A percentile compares a stretch with the other conserved stretches of the same genome.
These are phyloP conservation scores for Penicillium tannophilum DNA, from an alignment of 495 filamentous ascomycete genomes.

Conservation along the genomic window DNA sequence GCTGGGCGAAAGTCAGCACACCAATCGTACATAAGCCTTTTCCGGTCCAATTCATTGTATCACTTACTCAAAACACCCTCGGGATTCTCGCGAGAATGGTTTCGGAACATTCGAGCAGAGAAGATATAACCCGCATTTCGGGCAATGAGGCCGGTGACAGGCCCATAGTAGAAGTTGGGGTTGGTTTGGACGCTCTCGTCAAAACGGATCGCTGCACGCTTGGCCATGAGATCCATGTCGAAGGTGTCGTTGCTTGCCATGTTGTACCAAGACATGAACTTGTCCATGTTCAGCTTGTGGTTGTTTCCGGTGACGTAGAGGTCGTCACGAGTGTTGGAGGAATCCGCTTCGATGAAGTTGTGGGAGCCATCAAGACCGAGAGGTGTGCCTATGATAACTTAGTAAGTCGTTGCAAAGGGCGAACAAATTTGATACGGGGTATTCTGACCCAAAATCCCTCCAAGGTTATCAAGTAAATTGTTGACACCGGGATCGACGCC, in stretches of 20 bases:
- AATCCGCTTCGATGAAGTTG: slow-evolving; percentile 59
- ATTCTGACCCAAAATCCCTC: slow-evolving; percentile 29
- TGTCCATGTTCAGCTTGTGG: slow-evolving; percentile 42
- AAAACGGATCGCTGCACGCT: slow-evolving; percentile 41
- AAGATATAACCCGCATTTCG: slow-evolving; percentile 52
- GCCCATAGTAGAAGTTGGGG: slow-evolving; percentile 56
- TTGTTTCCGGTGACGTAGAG: slow-evolving; percentile 50
- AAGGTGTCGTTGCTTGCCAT: slow-evolving; percentile 40
- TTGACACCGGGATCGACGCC: slow-evolving; percentile 32
- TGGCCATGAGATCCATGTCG: slow-evolving; percentile 38
- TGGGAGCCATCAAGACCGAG: slow-evolving; percentile 55
- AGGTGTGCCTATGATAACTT: slow-evolving; percentile 29
- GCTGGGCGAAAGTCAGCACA: slow-evolving; percentile 25
- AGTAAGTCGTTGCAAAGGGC: background rate
- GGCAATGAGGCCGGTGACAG: slow-evolving; percentile 49
- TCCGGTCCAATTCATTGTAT: background rate
- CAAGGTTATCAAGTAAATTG: slow-evolving; percentile 33
- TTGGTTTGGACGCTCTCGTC: slow-evolving; percentile 52
- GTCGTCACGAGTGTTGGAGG: slow-evolving; percentile 56
- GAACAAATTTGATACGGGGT: background rate
- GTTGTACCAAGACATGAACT: slow-evolving; percentile 44
- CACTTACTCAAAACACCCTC: slow-evolving; percentile 43
- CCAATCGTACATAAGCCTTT: background rate
- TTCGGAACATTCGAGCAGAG: slow-evolving; percentile 45
- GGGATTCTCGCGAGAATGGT: slow-evolving; percentile 48